phyloP scores from a whole-genome alignment of 345 rosid genomes.

The Sisymbrium altissimum region DNA sequence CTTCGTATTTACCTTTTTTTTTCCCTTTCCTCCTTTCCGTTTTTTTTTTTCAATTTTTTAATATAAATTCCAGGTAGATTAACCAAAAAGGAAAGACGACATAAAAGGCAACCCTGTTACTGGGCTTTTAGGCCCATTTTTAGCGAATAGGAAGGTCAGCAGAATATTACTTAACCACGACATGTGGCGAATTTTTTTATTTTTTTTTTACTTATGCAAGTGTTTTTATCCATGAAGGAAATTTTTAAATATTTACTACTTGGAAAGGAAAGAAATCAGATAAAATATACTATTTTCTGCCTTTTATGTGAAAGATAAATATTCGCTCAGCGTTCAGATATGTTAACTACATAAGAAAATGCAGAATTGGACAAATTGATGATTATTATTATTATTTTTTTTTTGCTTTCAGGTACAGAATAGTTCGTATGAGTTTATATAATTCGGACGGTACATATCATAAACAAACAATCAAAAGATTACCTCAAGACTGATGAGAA shows the following conservation, averaged over 20 bases:
- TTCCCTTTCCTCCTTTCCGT: too few species aligned
- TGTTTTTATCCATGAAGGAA: too few species aligned
- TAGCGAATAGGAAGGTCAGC: neutral
- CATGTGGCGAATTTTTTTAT: too few species aligned
- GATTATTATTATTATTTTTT: neutral
- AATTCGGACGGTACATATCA: slow-evolving; percentile 19
- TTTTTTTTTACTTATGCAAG: neutral
- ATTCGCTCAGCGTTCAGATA: neutral
- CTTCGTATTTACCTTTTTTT: neutral
- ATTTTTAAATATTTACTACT: neutral
- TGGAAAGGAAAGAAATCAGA: neutral
- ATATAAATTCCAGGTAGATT: slow-evolving; percentile 20
- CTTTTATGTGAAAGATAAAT: neutral
- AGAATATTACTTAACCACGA: neutral
- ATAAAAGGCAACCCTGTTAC: too few species aligned
- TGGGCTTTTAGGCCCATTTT: too few species aligned
- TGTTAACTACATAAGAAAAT: neutral
- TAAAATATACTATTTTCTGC: neutral
- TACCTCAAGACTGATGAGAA: slow-evolving; percentile 29
- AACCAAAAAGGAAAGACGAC: too few species aligned
- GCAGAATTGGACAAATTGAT: neutral
- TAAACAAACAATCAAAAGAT: slow-evolving; percentile 24
- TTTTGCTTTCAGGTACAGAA: slow-evolving; percentile 17
- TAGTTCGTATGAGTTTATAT: slow-evolving; percentile 20
- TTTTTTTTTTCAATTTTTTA: neutral